These are phyloP conservation scores for Linnemannia zychae DNA, from an alignment of 192 early-diverging fungal species.

Conservation along the genomic window DNA sequence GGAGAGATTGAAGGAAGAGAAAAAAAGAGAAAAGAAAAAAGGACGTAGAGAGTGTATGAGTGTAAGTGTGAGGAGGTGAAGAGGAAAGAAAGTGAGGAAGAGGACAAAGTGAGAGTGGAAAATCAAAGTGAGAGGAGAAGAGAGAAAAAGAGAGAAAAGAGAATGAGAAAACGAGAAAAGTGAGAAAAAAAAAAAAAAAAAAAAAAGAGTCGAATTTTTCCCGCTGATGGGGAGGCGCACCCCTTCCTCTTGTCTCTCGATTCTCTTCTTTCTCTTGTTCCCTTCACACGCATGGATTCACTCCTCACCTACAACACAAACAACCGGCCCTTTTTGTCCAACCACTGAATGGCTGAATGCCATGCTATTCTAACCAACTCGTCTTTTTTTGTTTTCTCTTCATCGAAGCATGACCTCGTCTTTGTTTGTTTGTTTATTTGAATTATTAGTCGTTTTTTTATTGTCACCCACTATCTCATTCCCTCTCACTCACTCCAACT, in stretches of 20 bases:
- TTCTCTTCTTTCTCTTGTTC: constrained; percentile 1
- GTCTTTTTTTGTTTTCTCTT: background rate
- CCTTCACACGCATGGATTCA: no score
- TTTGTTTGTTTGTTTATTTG: no score
- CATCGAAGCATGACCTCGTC: background rate
- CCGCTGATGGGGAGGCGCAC: background rate
- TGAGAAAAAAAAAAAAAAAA: background rate
- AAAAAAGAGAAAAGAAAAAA: background rate
- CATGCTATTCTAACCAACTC: background rate
- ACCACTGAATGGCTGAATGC: background rate
- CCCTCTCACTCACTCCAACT: background rate
- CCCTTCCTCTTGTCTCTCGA: background rate
- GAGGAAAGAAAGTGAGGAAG: no score
- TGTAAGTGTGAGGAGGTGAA: background rate
- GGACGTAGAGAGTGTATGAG: background rate
- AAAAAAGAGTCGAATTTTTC: no score
- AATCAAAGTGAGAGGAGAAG: background rate
- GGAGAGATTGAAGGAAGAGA: no score
- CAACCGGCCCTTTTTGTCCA: constrained; percentile 2
- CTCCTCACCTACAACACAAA: no score
- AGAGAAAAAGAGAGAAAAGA: background rate
- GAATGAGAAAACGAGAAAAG: background rate
- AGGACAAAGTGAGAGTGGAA: background rate
- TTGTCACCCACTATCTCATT: no score
- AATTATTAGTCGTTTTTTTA: no score